Base-by-base conservation (phyloP, 352 stramenopile genomes). In the Globisporangium viniferum region DNA sequence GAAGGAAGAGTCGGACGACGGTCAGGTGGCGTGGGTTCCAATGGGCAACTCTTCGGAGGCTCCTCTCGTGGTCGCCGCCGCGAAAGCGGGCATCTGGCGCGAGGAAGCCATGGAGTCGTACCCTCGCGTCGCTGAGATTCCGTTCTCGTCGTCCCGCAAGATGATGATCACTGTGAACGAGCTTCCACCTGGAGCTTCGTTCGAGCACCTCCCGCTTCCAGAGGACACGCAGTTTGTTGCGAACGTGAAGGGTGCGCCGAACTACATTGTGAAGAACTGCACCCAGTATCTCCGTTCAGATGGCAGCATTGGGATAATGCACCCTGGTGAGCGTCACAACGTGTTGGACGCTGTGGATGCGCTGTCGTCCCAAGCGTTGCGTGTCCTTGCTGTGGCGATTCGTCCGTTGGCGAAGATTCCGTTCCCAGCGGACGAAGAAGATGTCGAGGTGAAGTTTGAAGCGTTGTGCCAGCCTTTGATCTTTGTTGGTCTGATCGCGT, bases 61-160 rank as follows among this genome's bases (percentile, higher is more conserved):
- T 1, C 85, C 82, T 7, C 76, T 93, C 2, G 72, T 91, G 29
- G 77, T 89, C 4, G 79, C 82, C 24, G 85, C 88, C 5, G 82
- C 80, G 1, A 91, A 91, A 72, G 79, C 82, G 41, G 80, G 76
- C 1, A 76, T 91, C 36, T 85, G 77, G 77, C 76, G 78, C 10
- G 80, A 90, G 1, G 55, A 81, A 39, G 77, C 67, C 22, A 77
- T 76, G 54, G 73, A 71, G 59, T 76, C 46, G 63, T 89, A 79
- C 79, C 88, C 86, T 31, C 80, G 96, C 66, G 62, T 91, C 1
- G 75, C 84, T 18, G 93, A 98, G 73, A 84, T 98, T 29, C 91
- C 95, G 0, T 99, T 99, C 78, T 97, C 82, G 15, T 98, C 92
- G 18, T 89, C 96, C 6, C 79, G 90, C 49, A 99, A 99, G 76